Evolutionary conservation across 257 asterid genomes (phyloP), one percentile per base, ranked within the genome.

Genomic region (Przewalskia tangutica): DNA sequence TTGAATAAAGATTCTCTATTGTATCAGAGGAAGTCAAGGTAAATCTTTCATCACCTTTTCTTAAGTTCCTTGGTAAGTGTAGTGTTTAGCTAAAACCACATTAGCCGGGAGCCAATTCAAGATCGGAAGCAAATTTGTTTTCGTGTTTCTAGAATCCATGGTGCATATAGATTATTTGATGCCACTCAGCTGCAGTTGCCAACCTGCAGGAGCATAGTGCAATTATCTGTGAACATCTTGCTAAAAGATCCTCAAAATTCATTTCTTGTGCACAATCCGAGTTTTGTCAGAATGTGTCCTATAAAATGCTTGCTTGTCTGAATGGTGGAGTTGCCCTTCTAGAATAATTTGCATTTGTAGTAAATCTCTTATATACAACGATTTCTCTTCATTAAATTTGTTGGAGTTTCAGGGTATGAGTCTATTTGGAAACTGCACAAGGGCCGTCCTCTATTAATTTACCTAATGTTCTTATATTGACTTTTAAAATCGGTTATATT

Each of bases 1-100:
- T 73, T 95, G 91, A 89, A 85, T 92, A 93, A 86, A 90, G 92
- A 91, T 80, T 90, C 98, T 54, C 89, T 84, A 81, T 89, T 95
- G 36, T 92, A 88, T 84, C 88, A 79, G 88, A 92, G 97, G 84
- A 89, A 78, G 77, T 86, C 92, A 80, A 95, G 98, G 97, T 92
- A 86, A 82, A 70, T 67, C 79, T 82, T 73, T 80, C 62, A 77
- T 77, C 23, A 81, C 75, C 77, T 17, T 17, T 34, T 38, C 65
- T 4, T 60, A 10, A 48, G 77, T 64, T 40, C 68, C 59, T 70
- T n/a, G 77, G 36, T 3, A 42, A 42, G 55, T 70, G 36, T 5
- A 70, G 36, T 9, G 36, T 6, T 5, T 42, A 18, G 40, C 40
- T 44, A 42, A 42, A 40, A 44, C 17, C 36, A 70, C 42, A 70